phyloP scores from a whole-genome alignment of 2,329 filamentous ascomycete genomes.

The Diplodia sapinea region DNA sequence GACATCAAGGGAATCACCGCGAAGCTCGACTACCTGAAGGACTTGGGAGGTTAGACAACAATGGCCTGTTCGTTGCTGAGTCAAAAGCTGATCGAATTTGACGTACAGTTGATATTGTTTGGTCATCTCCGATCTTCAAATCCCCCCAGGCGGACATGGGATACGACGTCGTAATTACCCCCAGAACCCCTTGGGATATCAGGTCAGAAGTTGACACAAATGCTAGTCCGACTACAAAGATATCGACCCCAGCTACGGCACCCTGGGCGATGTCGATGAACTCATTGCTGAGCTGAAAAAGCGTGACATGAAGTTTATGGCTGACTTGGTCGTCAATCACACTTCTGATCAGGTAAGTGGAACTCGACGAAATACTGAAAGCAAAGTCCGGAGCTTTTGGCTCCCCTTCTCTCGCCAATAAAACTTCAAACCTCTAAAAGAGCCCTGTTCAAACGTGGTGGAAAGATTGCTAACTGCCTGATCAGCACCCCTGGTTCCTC shows the following conservation, averaged over 20 bases:
- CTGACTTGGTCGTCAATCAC: constrained; percentile 81
- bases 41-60: constrained; percentile 22
- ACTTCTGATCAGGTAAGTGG: constrained; percentile 61
- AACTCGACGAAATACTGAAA: neutral
- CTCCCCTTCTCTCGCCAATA: neutral
- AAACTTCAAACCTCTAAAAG: neutral
- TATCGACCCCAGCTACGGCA: constrained; percentile 70
- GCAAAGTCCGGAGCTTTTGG: neutral
- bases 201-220: neutral
- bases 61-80: neutral
- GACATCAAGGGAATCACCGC: constrained; percentile 68
- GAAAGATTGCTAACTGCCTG: neutral
- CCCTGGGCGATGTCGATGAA: constrained; percentile 67
- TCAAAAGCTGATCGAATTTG: constrained; percentile 6
- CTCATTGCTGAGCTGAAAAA: constrained; percentile 66
- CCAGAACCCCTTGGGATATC: neutral
- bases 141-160: constrained; percentile 72
- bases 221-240: constrained; percentile 64
- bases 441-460: neutral
- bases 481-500: constrained; percentile 71
- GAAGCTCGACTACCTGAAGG: constrained; percentile 66
- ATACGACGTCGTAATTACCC: constrained; percentile 52
- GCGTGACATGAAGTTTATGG: constrained; percentile 71
- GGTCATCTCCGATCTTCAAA: constrained; percentile 71
- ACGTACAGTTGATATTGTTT: constrained; percentile 64